These are phyloP conservation scores for Omphalotus olearius DNA, from an alignment of 1,284 basidiomycete species.

Conservation along the genomic window DNA sequence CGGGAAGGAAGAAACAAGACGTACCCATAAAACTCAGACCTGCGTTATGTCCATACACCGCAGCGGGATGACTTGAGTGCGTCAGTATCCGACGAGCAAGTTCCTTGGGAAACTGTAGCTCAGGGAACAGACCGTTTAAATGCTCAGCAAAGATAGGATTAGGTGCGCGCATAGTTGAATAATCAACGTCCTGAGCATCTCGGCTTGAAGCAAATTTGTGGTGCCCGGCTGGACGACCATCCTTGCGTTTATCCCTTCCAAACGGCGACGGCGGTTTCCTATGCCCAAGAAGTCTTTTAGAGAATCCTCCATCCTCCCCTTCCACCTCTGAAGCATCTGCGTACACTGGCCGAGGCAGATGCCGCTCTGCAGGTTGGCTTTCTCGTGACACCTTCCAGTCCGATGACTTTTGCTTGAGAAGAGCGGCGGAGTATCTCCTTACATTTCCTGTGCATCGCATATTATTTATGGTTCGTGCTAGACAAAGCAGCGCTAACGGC, in stretches of 20 bases:
- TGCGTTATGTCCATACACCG: conserved; percentile 63
- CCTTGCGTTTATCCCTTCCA: conserved; percentile 6
- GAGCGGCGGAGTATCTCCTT: conserved; percentile 6
- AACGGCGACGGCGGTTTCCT: conserved; percentile 4
- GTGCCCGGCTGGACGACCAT: not conserved
- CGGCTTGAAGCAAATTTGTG: not conserved
- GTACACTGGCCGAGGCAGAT: conserved; percentile 2
- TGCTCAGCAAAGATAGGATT: conserved; percentile 40
- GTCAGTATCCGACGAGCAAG: conserved; percentile 70
- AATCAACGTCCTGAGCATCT: conserved; percentile 7
- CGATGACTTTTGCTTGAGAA: conserved; percentile 5
- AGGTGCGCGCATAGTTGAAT: conserved; percentile 17
- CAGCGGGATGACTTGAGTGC: conserved; percentile 65
- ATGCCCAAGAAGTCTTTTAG: not conserved
- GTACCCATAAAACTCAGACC: conserved; percentile 68
- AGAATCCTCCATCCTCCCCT: not conserved
- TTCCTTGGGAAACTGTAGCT: conserved; percentile 64
- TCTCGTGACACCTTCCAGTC: not conserved
- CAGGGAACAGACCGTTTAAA: conserved; percentile 57
- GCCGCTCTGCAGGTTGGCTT: not conserved
- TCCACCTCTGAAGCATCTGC: conserved; percentile 5
- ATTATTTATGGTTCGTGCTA: not conserved
- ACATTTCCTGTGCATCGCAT: not conserved
- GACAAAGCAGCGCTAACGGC: not conserved
- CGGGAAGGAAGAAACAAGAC: conserved; percentile 1